Evolutionary conservation across 768 basidiomycete genomes (phyloP).

Genomic region (Chalciporus piperatus): DNA sequence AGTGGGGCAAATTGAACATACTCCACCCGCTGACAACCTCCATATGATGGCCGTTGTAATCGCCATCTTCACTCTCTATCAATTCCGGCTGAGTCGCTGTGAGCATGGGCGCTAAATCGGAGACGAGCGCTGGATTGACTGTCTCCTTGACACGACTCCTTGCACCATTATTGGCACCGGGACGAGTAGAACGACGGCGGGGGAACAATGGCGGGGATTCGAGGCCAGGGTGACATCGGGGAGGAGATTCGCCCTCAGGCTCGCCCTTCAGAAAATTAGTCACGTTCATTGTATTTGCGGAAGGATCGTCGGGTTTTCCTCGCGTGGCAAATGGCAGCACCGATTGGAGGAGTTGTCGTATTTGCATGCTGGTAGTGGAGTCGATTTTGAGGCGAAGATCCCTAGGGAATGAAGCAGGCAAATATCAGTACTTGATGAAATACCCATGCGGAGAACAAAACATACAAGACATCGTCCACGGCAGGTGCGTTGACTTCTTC

Average conservation of each 20-base stretch:
- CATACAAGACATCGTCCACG: slow-evolving; percentile 42
- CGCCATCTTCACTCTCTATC: slow-evolving; percentile 40
- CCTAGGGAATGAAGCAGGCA: slow-evolving; percentile 18
- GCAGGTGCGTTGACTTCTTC: slow-evolving; percentile 31
- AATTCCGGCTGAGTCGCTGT: slow-evolving; percentile 21
- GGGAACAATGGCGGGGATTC: slow-evolving; percentile 50
- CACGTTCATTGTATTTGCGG: slow-evolving; percentile 16
- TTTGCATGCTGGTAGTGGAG: slow-evolving; percentile 19
- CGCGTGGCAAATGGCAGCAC: slow-evolving; percentile 17
- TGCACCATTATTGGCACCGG: background rate
- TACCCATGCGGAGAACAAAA: background rate
- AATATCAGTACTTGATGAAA: background rate
- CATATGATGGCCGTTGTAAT: slow-evolving; percentile 51
- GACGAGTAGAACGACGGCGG: slow-evolving; percentile 7
- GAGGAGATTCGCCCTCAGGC: slow-evolving; percentile 25
- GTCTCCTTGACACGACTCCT: background rate
- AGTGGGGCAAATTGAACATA: slow-evolving; percentile 32
- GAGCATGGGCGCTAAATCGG: slow-evolving; percentile 29
- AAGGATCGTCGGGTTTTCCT: slow-evolving; percentile 9
- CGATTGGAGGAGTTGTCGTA: slow-evolving; percentile 29
- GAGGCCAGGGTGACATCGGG: slow-evolving; percentile 20
- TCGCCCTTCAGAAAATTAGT: slow-evolving; percentile 30
- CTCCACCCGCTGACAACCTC: slow-evolving; percentile 64
- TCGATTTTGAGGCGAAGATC: slow-evolving; percentile 32
- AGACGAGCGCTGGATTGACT: slow-evolving; percentile 14